Evolutionary conservation across 1,139 yeast species (phyloP), one percentile per base, ranked within the genome.

Genomic region (Arxiozyma slooffiae): DNA sequence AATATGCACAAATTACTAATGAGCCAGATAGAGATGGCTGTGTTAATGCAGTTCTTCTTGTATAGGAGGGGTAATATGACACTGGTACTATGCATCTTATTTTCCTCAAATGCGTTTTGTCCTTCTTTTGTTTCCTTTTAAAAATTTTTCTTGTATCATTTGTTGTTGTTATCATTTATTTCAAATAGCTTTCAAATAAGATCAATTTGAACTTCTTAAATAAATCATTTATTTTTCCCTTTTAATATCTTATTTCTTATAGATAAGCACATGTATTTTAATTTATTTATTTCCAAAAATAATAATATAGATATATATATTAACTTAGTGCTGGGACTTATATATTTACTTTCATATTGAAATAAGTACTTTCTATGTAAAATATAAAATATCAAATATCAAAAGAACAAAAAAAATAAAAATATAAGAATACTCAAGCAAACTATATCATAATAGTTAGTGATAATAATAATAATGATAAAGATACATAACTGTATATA

Each of bases 11-110:
- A 73, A 85, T 94, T 69, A 94, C 99, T 49, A 94, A 94, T 70
- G 98, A 94, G 71, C 99, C 99, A 41, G 99, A 94, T 70, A 81
- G 97, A 75, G 99, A 92, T 69, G 99, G 99, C 46, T 92, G 97
- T 73, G 98, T 92, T 54, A 92, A 92, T 67, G 98, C 98, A 41
- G 96, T 92, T 52, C 76, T 92, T 62, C 77, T 92, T 67, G 97
- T 89, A 44, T 86, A 66, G 57, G 89, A 14, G n/a, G 14, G n/a
- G n/a, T 30, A n/a, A 2, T 30, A 8, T 6, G 36, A 30, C 3
- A 4, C 14, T 4, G 7, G 14, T 30, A 30, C 14, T 8, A 30
- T 30, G n/a, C n/a, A n/a, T n/a, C n/a, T n/a, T n/a, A n/a, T n/a
- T n/a, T n/a, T 30, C 36, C 36, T 30, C n/a, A 30, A 4, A 4